Base-by-base conservation (phyloP, 768 basidiomycete genomes). In the Porphyrellus cyaneotinctus region DNA sequence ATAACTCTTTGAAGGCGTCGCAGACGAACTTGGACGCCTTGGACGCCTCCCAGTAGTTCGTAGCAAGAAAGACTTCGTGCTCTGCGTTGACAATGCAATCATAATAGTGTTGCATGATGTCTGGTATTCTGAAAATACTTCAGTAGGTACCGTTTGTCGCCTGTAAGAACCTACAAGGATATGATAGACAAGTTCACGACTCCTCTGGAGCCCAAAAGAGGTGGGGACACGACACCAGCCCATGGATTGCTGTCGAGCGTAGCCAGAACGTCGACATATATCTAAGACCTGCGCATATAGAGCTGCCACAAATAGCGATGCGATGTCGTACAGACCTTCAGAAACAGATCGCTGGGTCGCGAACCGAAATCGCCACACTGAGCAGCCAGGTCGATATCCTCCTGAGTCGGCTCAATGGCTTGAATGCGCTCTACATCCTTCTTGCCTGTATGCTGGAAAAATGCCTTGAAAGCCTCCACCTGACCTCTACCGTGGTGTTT, bases 41-140 rank as follows among this genome's bases (percentile, higher is more conserved):
- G 8, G 80, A 76, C 42, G 75, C 67, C 63, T 83, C 72, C 74
- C 76, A 78, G 57, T 81, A 82, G 65, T 86, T 87, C 6, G 86
- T 87, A 2, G 83, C 83, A 14, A 88, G 70, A 57, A 88, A 74
- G 15, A 87, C 76, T 69, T 88, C 85, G 35, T 78, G 71, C 59
- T 84, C 70, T 10, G 85, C 85, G 28, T 74, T 70, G 22, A 82
- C 75, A 47, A 88, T 85, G 43, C 80, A 72, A 43, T 82, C 78
- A 18, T 77, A 74, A 68, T 85, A 84, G 60, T 88, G 86, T 47
- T 78, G 75, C 76, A 87, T 84, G 58, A 87, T 88, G 59, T 88
- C 87, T 0, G 87, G 84, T 41, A 87, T 83, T 38, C 77, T 81
- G 53, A 9, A 52, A 33, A 47, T 13, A 20, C 14, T 33, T 66